Evolutionary conservation across 2,329 filamentous ascomycete species (phyloP).

Genomic region (Neofusicoccum parvum): DNA sequence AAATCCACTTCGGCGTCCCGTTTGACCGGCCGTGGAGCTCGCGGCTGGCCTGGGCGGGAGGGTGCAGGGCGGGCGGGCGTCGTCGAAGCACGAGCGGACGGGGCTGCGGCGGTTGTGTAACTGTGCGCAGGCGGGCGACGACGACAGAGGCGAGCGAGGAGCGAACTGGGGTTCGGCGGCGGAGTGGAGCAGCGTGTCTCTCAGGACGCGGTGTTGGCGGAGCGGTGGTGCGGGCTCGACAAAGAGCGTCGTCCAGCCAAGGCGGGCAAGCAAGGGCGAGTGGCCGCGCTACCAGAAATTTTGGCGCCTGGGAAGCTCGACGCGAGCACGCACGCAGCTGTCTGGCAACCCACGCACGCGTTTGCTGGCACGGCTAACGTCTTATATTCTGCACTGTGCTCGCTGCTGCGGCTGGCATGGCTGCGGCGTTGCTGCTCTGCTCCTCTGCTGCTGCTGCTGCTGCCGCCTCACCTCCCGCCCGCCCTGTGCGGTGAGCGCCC

Average conservation of each 20-base stretch:
- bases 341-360: constrained; percentile 9
- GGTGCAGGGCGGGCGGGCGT: constrained; percentile 17
- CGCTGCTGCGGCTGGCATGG: neutral
- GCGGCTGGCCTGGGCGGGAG: constrained; percentile 11
- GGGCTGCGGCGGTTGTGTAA: constrained; percentile 20
- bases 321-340: constrained; percentile 11
- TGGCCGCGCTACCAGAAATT: constrained; percentile 19
- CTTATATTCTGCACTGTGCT: constrained; percentile 1
- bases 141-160: constrained; percentile 10
- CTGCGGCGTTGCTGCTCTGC: no score
- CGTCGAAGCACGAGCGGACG: constrained; percentile 20
- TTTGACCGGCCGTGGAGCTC: constrained; percentile 13
- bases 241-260: constrained; percentile 17
- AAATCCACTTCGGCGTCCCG: constrained; percentile 10
- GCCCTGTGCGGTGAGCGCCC: constrained; percentile 7
- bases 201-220: constrained; percentile 15
- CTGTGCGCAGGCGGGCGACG: constrained; percentile 1
- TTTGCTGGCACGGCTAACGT: neutral
- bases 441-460: neutral
- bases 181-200: constrained; percentile 20
- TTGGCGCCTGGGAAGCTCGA: constrained; percentile 15
- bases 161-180: neutral
- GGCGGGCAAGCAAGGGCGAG: constrained; percentile 18
- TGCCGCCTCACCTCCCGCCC: constrained; percentile 3
- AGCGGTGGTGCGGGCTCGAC: constrained; percentile 20